These are phyloP conservation scores for Pyracantha coccinea DNA, from an alignment of 331 rosid genomes.

Conservation along the genomic window DNA sequence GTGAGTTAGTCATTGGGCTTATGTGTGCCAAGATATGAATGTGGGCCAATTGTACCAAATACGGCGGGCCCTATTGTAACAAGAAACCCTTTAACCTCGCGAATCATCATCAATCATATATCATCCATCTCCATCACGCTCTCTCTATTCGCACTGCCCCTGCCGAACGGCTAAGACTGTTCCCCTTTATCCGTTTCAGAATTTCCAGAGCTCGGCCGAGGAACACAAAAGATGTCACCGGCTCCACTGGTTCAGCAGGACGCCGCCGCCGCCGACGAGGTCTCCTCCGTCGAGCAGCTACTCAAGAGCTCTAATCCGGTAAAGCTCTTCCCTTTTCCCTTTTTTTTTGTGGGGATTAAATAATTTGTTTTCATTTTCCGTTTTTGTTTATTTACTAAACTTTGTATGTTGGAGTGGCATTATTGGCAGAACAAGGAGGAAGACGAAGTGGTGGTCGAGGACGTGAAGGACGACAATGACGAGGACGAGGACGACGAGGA, in stretches of 20 bases:
- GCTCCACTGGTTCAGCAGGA: slow-evolving; percentile 4
- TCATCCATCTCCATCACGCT: background rate
- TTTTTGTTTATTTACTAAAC: background rate
- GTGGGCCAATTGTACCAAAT: background rate
- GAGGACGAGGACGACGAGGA: slow-evolving; percentile 42
- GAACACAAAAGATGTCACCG: slow-evolving; percentile 7
- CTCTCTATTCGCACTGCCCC: background rate
- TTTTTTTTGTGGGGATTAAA: background rate
- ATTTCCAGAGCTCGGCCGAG: background rate
- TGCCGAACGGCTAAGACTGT: background rate
- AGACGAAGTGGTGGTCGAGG: slow-evolving; percentile 42
- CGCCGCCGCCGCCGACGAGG: background rate
- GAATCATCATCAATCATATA: background rate
- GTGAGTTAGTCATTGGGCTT: background rate
- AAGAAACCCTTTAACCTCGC: background rate
- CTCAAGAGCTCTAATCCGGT: slow-evolving; percentile 6
- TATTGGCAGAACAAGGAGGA: slow-evolving; percentile 39
- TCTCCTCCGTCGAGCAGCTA: background rate
- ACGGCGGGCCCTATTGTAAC: background rate
- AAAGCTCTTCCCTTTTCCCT: background rate
- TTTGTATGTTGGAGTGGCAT: background rate
- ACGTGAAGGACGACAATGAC: slow-evolving; percentile 54
- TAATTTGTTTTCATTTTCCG: background rate
- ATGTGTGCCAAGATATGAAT: too few species aligned
- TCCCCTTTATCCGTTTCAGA: background rate